A percentile compares a stretch with the other conserved stretches of the same genome.
phyloP scores from a whole-genome alignment of 257 asterid genomes.

The Nicotiana undulata region DNA sequence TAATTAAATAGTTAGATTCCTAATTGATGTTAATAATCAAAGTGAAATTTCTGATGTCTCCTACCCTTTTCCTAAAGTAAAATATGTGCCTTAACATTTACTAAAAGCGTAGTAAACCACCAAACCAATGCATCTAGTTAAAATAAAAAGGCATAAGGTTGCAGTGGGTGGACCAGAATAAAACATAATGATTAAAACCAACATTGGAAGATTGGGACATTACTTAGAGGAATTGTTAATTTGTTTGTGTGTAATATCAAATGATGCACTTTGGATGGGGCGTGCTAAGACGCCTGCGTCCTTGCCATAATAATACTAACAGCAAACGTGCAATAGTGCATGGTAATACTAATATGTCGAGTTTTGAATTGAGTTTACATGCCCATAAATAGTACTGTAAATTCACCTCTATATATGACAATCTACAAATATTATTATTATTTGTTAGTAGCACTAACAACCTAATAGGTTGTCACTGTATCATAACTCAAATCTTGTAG shows the following conservation, averaged over 20 bases:
- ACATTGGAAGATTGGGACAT: not conserved
- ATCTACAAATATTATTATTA: no score
- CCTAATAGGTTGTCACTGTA: no score
- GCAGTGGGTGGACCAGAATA: no score
- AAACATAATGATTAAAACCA: not conserved
- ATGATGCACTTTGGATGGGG: not conserved
- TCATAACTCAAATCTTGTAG: no score
- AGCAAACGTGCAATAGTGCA: not conserved
- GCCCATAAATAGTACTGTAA: no score
- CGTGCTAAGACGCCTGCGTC: slow-evolving; percentile 8
- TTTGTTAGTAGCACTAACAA: no score
- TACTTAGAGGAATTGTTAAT: not conserved
- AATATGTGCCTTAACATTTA: not conserved
- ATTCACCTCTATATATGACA: no score
- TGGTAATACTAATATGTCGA: no score
- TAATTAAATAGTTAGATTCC: not conserved
- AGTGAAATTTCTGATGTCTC: not conserved
- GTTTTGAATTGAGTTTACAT: no score
- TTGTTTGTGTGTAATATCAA: not conserved
- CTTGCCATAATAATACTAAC: slow-evolving; percentile 4
- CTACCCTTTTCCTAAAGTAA: not conserved
- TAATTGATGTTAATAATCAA: not conserved
- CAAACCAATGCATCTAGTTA: not conserved
- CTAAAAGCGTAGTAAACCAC: not conserved
- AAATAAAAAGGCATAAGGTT: no score